Evolutionary conservation across 495 filamentous ascomycete species (phyloP).

Genomic region (Viridothelium virens): DNA sequence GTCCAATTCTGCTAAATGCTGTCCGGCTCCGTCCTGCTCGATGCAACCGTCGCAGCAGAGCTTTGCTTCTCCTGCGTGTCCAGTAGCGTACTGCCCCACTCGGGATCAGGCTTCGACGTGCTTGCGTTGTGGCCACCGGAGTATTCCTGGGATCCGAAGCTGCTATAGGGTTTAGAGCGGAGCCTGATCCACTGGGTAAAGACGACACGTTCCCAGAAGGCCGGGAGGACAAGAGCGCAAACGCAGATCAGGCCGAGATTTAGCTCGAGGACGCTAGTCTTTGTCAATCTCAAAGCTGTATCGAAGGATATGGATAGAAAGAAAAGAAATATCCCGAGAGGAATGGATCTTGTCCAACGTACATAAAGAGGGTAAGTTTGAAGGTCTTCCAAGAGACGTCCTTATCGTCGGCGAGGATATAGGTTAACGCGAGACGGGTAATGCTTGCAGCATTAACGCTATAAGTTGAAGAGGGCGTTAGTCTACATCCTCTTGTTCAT

Average conservation of each 20-base stretch:
- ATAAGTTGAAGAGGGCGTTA: neutral
- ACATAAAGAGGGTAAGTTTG: neutral
- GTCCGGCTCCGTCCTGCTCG: neutral
- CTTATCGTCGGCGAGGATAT: neutral
- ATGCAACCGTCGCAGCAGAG: neutral
- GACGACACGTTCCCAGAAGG: neutral
- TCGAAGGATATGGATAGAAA: too few relatives aligned
- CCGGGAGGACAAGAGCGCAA: conserved; percentile 1
- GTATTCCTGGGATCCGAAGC: neutral
- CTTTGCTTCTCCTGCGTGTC: neutral
- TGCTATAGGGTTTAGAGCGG: neutral
- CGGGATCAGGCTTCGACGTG: neutral
- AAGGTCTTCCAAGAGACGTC: neutral
- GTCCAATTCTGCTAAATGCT: neutral
- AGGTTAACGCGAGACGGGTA: neutral
- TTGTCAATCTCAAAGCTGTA: neutral
- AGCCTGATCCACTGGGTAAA: neutral
- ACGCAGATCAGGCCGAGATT: neutral
- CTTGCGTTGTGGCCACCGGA: neutral
- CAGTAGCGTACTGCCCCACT: neutral
- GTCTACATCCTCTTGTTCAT: too few relatives aligned
- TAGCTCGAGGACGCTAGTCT: neutral
- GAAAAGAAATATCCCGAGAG: too few relatives aligned
- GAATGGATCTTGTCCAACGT: too few relatives aligned
- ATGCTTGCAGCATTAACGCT: neutral